These are phyloP conservation scores for Coemansia sp. DNA, from an alignment of 192 early-diverging fungal genomes.

Conservation along the genomic window DNA sequence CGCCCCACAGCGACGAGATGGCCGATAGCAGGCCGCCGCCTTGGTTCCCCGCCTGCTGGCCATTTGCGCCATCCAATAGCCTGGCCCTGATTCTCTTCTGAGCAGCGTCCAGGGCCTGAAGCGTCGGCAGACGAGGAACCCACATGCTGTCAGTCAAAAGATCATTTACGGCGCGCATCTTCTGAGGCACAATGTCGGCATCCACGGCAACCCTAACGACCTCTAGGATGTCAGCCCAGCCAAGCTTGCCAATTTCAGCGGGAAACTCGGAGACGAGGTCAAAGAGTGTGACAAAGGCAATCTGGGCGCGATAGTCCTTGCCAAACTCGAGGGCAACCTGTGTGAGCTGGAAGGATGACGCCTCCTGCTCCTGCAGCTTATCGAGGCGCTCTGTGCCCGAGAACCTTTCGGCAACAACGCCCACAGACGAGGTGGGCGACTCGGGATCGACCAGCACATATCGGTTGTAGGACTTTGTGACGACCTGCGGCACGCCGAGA, in stretches of 20 bases:
- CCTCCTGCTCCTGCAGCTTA: slow-evolving; percentile 41
- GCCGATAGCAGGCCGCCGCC: slow-evolving; percentile 42
- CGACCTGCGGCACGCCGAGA: slow-evolving; percentile 26
- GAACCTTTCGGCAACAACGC: slow-evolving; percentile 34
- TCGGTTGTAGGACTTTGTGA: slow-evolving; percentile 31
- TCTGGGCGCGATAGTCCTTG: slow-evolving; percentile 82
- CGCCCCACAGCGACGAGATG: slow-evolving; percentile 49
- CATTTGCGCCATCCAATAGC: slow-evolving; percentile 7
- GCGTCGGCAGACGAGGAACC: slow-evolving; percentile 42
- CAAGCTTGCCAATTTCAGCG: slow-evolving; percentile 60
- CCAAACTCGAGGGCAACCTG: slow-evolving; percentile 83
- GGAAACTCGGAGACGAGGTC: slow-evolving; percentile 56
- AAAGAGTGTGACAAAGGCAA: slow-evolving; percentile 87
- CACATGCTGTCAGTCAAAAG: slow-evolving; percentile 21
- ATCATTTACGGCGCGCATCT: slow-evolving; percentile 16
- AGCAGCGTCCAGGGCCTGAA: slow-evolving; percentile 36
- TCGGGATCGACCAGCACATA: slow-evolving; percentile 30
- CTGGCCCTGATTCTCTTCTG: slow-evolving; percentile 19
- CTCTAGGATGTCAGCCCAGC: slow-evolving; percentile 70
- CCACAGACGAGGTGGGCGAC: slow-evolving; percentile 35
- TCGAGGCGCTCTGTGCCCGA: slow-evolving; percentile 23
- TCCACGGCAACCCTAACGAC: slow-evolving; percentile 56
- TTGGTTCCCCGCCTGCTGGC: slow-evolving; percentile 10
- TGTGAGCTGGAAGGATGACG: slow-evolving; percentile 51
- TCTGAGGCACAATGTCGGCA: slow-evolving; percentile 30